Conservation (phyloP, 2,329 filamentous ascomycete genomes). For the Thelonectria rubi region DNA sequence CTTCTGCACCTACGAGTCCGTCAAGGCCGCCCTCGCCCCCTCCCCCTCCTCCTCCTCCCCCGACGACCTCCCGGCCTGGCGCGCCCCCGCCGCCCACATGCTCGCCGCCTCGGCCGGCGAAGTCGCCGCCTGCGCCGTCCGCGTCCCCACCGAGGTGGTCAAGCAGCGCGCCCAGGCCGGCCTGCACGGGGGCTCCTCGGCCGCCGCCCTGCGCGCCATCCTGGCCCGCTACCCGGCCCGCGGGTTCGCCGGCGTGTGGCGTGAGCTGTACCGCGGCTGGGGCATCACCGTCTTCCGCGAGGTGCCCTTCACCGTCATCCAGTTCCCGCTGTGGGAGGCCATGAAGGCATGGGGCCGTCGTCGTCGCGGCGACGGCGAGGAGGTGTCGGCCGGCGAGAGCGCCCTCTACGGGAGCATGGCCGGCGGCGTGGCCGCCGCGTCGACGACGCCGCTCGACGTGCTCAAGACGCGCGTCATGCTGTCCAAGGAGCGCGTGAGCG, state of each 20-base stretch:
- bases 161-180: slow-evolving; percentile 96
- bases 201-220: slow-evolving; percentile 75
- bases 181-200: slow-evolving; percentile 76
- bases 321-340: slow-evolving; percentile 96
- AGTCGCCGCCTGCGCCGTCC: slow-evolving; percentile 87
- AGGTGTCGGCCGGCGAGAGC: slow-evolving; percentile 78
- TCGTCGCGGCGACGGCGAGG: slow-evolving; percentile 48
- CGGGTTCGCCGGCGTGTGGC: slow-evolving; percentile 70
- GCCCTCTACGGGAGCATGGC: slow-evolving; percentile 85
- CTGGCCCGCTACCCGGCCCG: slow-evolving; percentile 56
- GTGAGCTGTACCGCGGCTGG: slow-evolving; percentile 91
- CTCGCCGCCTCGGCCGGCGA: slow-evolving; percentile 86
- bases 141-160: slow-evolving; percentile 95
- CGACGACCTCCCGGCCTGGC: slow-evolving; percentile 40
- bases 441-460: slow-evolving; percentile 95
- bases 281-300: slow-evolving; percentile 93
- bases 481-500: slow-evolving; percentile 71
- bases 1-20: slow-evolving; percentile 91
- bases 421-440: slow-evolving; percentile 83
- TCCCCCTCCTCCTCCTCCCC: slow-evolving; percentile 31
- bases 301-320: slow-evolving; percentile 95
- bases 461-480: slow-evolving; percentile 98
- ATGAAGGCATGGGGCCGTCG: slow-evolving; percentile 78
- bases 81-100: slow-evolving; percentile 72
- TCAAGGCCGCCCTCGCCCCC: slow-evolving; percentile 65